phyloP scores from a whole-genome alignment of 2,329 filamentous ascomycete species.

The Camptophora hylomeconis region DNA sequence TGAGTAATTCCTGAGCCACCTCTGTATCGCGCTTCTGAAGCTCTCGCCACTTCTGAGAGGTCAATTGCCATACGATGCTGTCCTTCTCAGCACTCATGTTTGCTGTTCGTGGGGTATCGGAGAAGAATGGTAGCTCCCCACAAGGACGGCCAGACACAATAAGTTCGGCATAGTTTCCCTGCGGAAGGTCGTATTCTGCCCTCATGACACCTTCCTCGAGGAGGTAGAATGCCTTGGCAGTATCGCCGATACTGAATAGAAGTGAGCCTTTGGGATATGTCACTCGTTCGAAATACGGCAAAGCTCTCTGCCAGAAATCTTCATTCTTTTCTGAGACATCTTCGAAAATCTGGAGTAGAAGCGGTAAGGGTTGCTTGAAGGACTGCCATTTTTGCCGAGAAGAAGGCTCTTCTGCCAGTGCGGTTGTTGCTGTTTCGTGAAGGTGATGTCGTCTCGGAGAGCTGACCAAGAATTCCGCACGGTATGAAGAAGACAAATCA shows the following conservation, averaged over 20 bases:
- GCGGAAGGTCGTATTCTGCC: slow-evolving; percentile 80
- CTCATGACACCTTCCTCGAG: slow-evolving; percentile 79
- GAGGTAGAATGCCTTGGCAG: slow-evolving; percentile 75
- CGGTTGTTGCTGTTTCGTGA: slow-evolving; percentile 62
- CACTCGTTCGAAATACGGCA: slow-evolving; percentile 59
- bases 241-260: slow-evolving; percentile 65
- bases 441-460: slow-evolving; percentile 73
- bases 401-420: slow-evolving; percentile 51
- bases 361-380: slow-evolving; percentile 78
- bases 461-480: slow-evolving; percentile 45
- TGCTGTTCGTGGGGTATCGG: slow-evolving; percentile 73
- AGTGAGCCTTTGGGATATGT: slow-evolving; percentile 57
- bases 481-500: slow-evolving; percentile 15
- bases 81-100: slow-evolving; percentile 74
- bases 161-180: slow-evolving; percentile 77
- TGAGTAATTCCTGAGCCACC: slow-evolving; percentile 70
- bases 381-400: slow-evolving; percentile 60
- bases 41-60: slow-evolving; percentile 54
- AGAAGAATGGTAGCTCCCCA: slow-evolving; percentile 93
- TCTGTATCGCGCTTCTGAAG: slow-evolving; percentile 62
- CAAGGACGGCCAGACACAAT: slow-evolving; percentile 92
- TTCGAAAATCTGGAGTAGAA: slow-evolving; percentile 93
- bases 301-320: slow-evolving; percentile 84
- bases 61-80: slow-evolving; percentile 72
- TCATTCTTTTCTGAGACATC: slow-evolving; percentile 74